A percentile compares a stretch with the other conserved stretches of the same genome.
phyloP scores from a whole-genome alignment of 192 early-diverging fungal genomes.

The Dissophora ornata region DNA sequence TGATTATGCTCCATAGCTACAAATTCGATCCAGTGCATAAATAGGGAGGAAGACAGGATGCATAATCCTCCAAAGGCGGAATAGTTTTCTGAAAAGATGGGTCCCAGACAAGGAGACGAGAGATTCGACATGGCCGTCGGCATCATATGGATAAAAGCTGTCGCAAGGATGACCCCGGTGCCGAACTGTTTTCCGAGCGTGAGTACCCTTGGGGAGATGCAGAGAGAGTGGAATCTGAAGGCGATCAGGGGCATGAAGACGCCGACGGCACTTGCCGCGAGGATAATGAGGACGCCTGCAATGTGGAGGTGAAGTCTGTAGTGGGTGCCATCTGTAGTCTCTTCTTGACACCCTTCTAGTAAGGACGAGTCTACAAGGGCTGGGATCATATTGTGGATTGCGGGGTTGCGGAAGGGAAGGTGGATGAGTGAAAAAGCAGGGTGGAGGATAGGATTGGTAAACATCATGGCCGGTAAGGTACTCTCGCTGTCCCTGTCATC shows the following conservation, averaged over 20 bases:
- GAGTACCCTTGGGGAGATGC: slow-evolving; percentile 4
- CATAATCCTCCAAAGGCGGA: slow-evolving; percentile 65
- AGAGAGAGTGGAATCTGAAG: slow-evolving; percentile 10
- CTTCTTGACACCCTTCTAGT: neutral
- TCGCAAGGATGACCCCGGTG: slow-evolving; percentile 78
- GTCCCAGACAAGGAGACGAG: slow-evolving; percentile 66
- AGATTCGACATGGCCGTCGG: slow-evolving; percentile 66
- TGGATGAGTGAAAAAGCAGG: too few species aligned
- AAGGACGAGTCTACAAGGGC: neutral
- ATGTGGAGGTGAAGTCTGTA: slow-evolving; percentile 52
- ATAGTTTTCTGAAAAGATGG: slow-evolving; percentile 54
- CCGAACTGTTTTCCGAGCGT: slow-evolving; percentile 56
- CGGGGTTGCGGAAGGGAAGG: too few species aligned
- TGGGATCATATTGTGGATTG: neutral
- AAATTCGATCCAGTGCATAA: slow-evolving; percentile 75
- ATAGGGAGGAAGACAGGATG: slow-evolving; percentile 72
- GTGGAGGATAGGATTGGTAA: too few species aligned
- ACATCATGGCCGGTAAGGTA: too few species aligned
- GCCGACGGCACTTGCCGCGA: slow-evolving; percentile 63
- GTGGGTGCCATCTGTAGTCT: neutral
- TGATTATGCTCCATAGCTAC: slow-evolving; percentile 50
- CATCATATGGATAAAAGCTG: slow-evolving; percentile 80
- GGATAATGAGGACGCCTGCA: slow-evolving; percentile 65
- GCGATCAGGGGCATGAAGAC: slow-evolving; percentile 63
- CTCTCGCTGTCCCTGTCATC: too few species aligned